Percentiles rank a stretch among this genome's conserved stretches.
Conservation (phyloP, 768 basidiomycete genomes). For the Suillus sp. region DNA sequence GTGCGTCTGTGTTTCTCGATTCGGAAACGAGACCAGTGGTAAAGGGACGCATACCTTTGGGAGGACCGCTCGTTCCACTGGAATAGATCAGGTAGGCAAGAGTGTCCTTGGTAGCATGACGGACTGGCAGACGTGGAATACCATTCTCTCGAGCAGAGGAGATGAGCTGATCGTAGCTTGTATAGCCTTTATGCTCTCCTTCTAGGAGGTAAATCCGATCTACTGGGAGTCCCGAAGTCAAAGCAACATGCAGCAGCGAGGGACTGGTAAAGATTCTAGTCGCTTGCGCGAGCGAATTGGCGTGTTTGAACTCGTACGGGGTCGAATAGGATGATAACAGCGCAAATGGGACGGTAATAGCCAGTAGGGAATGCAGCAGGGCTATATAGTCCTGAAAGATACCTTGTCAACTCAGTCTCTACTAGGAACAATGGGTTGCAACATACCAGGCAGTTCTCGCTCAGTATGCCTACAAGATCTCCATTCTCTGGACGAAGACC, state of each 20-base stretch:
- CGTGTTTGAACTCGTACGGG: constrained; percentile 49
- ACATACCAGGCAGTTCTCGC: constrained; percentile 66
- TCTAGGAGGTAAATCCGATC: constrained; percentile 47
- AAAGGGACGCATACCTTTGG: constrained; percentile 50
- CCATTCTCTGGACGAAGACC: constrained; percentile 48
- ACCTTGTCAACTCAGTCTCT: no score
- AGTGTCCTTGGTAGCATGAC: constrained; percentile 48
- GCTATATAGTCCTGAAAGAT: constrained; percentile 47
- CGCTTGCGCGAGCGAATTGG: constrained; percentile 43
- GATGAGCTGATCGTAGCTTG: constrained; percentile 44
- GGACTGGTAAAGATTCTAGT: constrained; percentile 54
- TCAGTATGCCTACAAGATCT: constrained; percentile 72
- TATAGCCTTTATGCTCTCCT: constrained; percentile 39
- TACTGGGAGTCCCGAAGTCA: constrained; percentile 35
- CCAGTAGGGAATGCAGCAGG: constrained; percentile 45
- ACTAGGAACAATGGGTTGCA: neutral
- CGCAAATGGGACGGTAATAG: constrained; percentile 47
- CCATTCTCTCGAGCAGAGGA: constrained; percentile 36
- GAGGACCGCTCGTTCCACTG: constrained; percentile 68
- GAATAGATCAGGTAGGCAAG: constrained; percentile 69
- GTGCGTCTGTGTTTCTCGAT: neutral
- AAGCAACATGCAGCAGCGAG: constrained; percentile 37
- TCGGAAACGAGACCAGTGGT: neutral
- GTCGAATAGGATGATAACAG: constrained; percentile 52
- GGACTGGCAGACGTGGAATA: constrained; percentile 40